These are phyloP conservation scores for Aspergillus mulundensis DNA, from an alignment of 495 filamentous ascomycete species.

Conservation along the genomic window DNA sequence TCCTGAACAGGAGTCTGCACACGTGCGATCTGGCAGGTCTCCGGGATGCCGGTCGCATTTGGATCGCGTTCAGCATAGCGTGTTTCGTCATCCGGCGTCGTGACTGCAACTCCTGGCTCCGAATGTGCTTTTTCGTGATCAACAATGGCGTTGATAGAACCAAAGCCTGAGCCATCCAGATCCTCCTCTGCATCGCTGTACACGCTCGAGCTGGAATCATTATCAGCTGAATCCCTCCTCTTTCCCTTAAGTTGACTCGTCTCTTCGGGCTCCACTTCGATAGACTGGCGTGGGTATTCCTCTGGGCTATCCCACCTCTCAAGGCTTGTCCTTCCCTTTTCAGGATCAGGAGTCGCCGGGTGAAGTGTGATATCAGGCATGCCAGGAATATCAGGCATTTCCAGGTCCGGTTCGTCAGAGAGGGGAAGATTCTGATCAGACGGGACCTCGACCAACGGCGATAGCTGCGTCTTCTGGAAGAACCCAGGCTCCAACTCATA, in stretches of 20 bases:
- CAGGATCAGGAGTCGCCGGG: slow-evolving; percentile 43
- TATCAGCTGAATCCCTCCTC: slow-evolving; percentile 21
- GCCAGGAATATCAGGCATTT: slow-evolving; percentile 38
- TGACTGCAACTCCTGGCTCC: not conserved
- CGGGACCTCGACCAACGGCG: not conserved
- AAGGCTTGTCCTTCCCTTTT: slow-evolving; percentile 32
- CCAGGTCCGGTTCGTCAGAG: slow-evolving; percentile 11
- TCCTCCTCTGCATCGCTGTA: slow-evolving; percentile 90
- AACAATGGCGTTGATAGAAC: slow-evolving; percentile 80
- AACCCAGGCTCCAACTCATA: not conserved
- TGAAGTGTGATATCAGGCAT: slow-evolving; percentile 39
- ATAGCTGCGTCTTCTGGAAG: not conserved
- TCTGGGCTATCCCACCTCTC: slow-evolving; percentile 35
- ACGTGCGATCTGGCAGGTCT: slow-evolving; percentile 21
- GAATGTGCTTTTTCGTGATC: slow-evolving; percentile 43
- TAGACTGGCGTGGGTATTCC: slow-evolving; percentile 30
- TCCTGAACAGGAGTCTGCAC: slow-evolving; percentile 22
- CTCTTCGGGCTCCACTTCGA: slow-evolving; percentile 18
- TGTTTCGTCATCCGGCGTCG: not conserved
- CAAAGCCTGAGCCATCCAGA: slow-evolving; percentile 70
- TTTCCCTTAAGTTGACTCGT: slow-evolving; percentile 7
- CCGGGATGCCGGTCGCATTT: slow-evolving; percentile 12
- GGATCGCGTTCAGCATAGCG: slow-evolving; percentile 1
- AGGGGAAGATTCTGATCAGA: not conserved
- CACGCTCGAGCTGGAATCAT: slow-evolving; percentile 60